A percentile compares a stretch with the other conserved stretches of the same genome.
These are phyloP conservation scores for Solanum virginianum DNA, from an alignment of 257 asterid genomes.

Conservation along the genomic window DNA sequence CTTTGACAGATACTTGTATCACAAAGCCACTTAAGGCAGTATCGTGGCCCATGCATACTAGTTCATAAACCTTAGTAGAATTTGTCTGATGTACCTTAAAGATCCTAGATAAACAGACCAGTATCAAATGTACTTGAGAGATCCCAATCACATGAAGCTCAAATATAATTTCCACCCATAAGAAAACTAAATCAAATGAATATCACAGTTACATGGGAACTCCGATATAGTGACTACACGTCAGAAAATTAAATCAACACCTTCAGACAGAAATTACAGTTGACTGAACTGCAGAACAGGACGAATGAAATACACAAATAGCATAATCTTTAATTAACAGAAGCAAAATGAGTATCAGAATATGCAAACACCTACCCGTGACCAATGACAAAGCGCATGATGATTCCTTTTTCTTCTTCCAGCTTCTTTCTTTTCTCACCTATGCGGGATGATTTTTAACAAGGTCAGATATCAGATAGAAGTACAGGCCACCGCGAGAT, in stretches of 20 bases:
- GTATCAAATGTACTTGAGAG: not conserved
- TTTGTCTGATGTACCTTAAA: not conserved
- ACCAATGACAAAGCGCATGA: constrained; percentile 78
- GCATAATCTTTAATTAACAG: not conserved
- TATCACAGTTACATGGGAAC: not conserved
- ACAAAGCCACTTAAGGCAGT: not conserved
- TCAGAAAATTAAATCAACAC: too few relatives aligned
- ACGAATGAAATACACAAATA: not conserved
- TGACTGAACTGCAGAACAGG: not conserved
- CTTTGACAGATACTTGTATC: not conserved
- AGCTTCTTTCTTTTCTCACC: constrained; percentile 55
- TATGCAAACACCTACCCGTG: constrained; percentile 38
- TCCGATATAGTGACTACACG: not conserved
- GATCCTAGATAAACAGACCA: not conserved
- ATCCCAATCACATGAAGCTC: not conserved
- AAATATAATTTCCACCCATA: not conserved
- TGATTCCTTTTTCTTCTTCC: constrained; percentile 71
- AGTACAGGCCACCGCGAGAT: not conserved
- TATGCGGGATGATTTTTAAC: not conserved
- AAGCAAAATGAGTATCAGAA: not conserved
- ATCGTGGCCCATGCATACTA: not conserved
- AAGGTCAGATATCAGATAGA: not conserved
- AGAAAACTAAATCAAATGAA: not conserved
- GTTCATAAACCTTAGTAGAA: not conserved
- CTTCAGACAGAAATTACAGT: not conserved